Evolutionary conservation across 176 grass and related monocot species (phyloP).

Genomic region (Zizania latifolia): DNA sequence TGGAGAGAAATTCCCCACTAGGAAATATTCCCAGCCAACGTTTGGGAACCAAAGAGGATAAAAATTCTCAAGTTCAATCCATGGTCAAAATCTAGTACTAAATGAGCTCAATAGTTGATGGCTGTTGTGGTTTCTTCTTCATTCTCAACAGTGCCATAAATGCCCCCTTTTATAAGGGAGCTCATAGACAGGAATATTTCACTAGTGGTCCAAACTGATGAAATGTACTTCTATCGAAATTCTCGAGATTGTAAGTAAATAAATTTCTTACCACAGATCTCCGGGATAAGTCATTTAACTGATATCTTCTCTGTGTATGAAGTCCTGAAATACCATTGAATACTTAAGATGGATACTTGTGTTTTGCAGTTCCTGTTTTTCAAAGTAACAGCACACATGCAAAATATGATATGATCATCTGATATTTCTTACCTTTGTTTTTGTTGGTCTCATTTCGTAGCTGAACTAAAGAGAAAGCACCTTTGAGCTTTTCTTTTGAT

Average conservation of each 20-base stretch:
- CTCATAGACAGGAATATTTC: neutral
- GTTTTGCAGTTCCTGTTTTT: neutral
- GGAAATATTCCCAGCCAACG: too few species aligned
- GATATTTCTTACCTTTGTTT: neutral
- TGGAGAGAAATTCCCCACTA: too few species aligned
- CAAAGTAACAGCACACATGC: neutral
- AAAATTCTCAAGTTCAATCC: too few species aligned
- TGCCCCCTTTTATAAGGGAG: too few species aligned
- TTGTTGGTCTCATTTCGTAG: neutral
- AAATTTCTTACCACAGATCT: slow-evolving; percentile 15
- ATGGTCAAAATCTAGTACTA: too few species aligned
- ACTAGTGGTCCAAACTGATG: neutral
- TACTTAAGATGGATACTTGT: neutral
- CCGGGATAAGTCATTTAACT: slow-evolving; percentile 15
- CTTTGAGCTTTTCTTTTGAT: slow-evolving; percentile 36
- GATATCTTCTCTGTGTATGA: slow-evolving; percentile 1
- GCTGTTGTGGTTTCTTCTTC: too few species aligned
- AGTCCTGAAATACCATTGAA: slow-evolving; percentile 13
- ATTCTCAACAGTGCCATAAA: too few species aligned
- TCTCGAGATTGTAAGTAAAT: neutral
- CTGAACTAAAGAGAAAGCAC: slow-evolving; percentile 20
- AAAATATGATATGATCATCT: neutral
- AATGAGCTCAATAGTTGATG: too few species aligned
- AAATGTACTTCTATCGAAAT: neutral
- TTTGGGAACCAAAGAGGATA: too few species aligned